Evolutionary conservation across 306 rosid species (phyloP).

Genomic region (Cercis canadensis): DNA sequence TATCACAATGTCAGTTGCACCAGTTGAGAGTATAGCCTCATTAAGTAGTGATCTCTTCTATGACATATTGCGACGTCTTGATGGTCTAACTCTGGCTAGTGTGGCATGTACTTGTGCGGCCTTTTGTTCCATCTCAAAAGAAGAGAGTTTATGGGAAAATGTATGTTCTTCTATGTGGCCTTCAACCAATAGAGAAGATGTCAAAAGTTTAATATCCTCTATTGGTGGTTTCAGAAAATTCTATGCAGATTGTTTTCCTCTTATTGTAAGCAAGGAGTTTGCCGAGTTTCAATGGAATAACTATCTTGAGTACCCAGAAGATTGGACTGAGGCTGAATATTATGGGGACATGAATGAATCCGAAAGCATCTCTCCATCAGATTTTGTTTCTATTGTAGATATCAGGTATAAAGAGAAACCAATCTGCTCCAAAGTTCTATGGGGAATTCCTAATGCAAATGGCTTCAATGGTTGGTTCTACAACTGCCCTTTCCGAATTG

Average conservation of each 20-base stretch:
- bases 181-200: constrained; percentile 83
- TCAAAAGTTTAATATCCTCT: constrained; percentile 68
- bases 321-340: constrained; percentile 89
- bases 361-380: constrained; percentile 67
- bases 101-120: constrained; percentile 87
- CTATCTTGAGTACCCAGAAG: constrained; percentile 71
- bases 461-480: constrained; percentile 75
- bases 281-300: constrained; percentile 56
- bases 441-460: constrained; percentile 85
- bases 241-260: constrained; percentile 91
- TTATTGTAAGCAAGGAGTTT: constrained; percentile 74
- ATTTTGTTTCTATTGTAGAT: constrained; percentile 85
- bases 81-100: constrained; percentile 80
- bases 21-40: constrained; percentile 58
- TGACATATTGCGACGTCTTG: constrained; percentile 81
- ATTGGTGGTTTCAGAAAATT: constrained; percentile 89
- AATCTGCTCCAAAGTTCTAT: constrained; percentile 81
- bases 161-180: constrained; percentile 91
- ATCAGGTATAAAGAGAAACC: constrained; percentile 72
- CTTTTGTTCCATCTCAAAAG: constrained; percentile 79
- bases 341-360: constrained; percentile 70
- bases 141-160: constrained; percentile 88
- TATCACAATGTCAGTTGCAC: constrained; percentile 54
- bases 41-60: constrained; percentile 82
- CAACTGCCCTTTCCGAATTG: constrained; percentile 88